Conservation (phyloP, 2,329 filamentous ascomycete species). For the Cercospora janseana region DNA sequence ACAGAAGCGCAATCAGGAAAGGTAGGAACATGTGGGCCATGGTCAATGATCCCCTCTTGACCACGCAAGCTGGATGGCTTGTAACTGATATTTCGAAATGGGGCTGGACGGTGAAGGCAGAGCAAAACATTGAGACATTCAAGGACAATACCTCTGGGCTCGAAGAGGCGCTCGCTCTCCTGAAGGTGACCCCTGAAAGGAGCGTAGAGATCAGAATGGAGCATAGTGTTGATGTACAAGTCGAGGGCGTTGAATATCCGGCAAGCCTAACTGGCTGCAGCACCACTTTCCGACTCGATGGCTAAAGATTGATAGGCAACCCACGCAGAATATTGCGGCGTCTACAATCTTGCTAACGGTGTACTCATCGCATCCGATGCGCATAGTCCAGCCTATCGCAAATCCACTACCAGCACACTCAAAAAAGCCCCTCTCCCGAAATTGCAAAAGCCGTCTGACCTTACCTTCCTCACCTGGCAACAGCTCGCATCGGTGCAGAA, state of each 20-base stretch:
- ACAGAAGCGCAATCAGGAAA: constrained; percentile 8
- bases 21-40: constrained; percentile 2
- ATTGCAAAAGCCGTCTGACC: constrained; percentile 10
- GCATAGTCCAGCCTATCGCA: constrained; percentile 7
- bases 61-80: constrained; percentile 4
- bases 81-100: constrained; percentile 4
- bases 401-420: background rate
- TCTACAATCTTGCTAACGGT: constrained; percentile 6
- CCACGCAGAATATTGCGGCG: constrained; percentile 10
- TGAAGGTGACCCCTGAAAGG: background rate
- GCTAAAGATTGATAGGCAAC: background rate
- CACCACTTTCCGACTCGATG: background rate
- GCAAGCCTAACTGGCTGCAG: background rate
- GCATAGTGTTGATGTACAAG: constrained; percentile 4
- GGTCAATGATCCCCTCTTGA: constrained; percentile 3
- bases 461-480: constrained; percentile 9
- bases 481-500: background rate
- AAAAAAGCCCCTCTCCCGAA: constrained; percentile 6
- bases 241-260: background rate
- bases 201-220: constrained; percentile 1
- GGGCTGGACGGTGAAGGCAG: constrained; percentile 9
- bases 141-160: constrained; percentile 12
- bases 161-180: background rate
- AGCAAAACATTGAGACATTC: constrained; percentile 8
- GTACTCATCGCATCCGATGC: constrained; percentile 7